Evolutionary conservation across 1,284 basidiomycete species (phyloP), one percentile per base, ranked within the genome.

Genomic region (Heterobasidion irregulare): DNA sequence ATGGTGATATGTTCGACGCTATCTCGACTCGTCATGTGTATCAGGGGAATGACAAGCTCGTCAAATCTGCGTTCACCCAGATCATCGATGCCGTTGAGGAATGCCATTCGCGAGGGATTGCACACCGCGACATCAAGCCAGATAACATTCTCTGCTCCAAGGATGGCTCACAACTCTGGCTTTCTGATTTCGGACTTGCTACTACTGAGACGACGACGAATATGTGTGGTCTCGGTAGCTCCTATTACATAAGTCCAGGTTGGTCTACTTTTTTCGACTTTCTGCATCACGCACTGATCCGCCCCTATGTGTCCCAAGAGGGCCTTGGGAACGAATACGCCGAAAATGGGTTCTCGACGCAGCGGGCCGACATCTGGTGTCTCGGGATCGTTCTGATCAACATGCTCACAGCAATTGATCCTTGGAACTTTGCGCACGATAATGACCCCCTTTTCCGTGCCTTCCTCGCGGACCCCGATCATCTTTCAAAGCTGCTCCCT

Each of bases 361-460:
- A 75, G 18, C 77, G 82, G 58, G 89, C 85, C 67, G 95, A 98
- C 66, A 80, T 98, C 58, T 98, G 96, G 96, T 86, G 94, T 2
- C 76, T 98, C 13, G 70, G 69, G 12, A 57, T 69, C 53, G 65
- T 71, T 47, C 63, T 71, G 47, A 53, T 67, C 55, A 97, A 97
- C 71, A 82, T 98, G 72, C 84, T 92, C 48, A 89, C 87, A 59
- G 88, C 89, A 33, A 82, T 87, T 36, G 92, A 89, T 66, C 94
- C 93, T 5, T 98, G 95, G 96, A 79, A 81, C 57, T 77, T 80
- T 62, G 93, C 95, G 2, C 80, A 75, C 49, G 70, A 77, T 2
- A 73, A 77, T 34, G 94, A 98, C 69, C 78, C 82, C 45, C 87
- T 84, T 36, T 38, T 46, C 16, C 9, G 10, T 8, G 26, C 26